A percentile compares a stretch with the other conserved stretches of the same genome.
phyloP scores from a whole-genome alignment of 73 alveolate species.

The Tetrahymena malaccensis region DNA sequence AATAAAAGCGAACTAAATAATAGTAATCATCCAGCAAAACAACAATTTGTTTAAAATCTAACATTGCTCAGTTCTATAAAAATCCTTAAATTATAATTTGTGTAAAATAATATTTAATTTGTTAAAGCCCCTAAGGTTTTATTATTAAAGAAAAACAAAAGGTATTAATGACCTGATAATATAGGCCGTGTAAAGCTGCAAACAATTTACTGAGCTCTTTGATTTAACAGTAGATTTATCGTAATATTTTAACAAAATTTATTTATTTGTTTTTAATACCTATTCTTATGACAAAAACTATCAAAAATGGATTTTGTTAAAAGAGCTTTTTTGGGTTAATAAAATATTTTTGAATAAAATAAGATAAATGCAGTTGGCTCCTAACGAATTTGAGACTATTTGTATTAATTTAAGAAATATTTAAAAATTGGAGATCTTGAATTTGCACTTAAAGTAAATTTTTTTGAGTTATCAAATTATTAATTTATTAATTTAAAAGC shows the following conservation, averaged over 20 bases:
- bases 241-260: not conserved
- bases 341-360: not conserved
- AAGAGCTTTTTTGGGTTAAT: no score
- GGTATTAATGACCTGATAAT: not conserved
- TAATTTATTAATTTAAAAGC: not conserved
- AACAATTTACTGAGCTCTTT: not conserved
- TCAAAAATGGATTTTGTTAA: no score
- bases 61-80: not conserved
- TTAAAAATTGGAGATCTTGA: not conserved
- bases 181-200: not conserved
- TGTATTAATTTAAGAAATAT: not conserved
- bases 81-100: not conserved
- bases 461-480: not conserved
- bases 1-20: not conserved
- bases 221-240: not conserved
- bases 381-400: not conserved
- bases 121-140: not conserved
- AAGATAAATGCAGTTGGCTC: not conserved
- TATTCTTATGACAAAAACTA: no score
- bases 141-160: not conserved
- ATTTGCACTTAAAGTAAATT: not conserved
- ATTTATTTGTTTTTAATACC: no score
- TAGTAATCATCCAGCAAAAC: not conserved
- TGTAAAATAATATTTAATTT: not conserved
- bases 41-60: not conserved